phyloP scores from a whole-genome alignment of 805 yeast genomes.

The Candida alai region DNA sequence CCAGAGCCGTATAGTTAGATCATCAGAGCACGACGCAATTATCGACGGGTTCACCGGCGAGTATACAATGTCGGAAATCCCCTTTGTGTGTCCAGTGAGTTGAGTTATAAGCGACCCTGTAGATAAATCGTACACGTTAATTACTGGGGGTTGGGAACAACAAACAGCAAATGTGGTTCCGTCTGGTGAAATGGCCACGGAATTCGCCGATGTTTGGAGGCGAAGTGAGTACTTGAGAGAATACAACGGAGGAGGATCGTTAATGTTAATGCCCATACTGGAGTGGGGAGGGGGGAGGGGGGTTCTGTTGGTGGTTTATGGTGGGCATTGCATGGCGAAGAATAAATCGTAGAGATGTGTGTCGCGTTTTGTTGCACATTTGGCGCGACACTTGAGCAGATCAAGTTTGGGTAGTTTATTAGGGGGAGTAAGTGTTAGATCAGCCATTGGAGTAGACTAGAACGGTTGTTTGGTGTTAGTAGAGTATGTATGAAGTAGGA shows the following conservation, averaged over 20 bases:
- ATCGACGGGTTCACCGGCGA: conserved; percentile 64
- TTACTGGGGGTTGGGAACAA: conserved; percentile 25
- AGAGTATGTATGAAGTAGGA: too few relatives aligned
- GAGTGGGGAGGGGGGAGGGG: too few relatives aligned
- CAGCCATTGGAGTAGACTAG: too few relatives aligned
- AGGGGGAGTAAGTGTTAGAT: too few relatives aligned
- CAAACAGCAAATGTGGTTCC: conserved; percentile 54
- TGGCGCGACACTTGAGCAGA: too few relatives aligned
- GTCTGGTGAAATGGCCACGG: conserved; percentile 59
- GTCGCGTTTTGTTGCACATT: too few relatives aligned
- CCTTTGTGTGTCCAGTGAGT: conserved; percentile 58
- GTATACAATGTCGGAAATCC: conserved; percentile 75
- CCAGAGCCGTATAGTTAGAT: conserved; percentile 75
- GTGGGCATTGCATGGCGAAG: too few relatives aligned
- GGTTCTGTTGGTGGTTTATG: too few relatives aligned
- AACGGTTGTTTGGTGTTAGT: too few relatives aligned
- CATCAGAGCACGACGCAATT: conserved; percentile 85
- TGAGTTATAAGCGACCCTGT: conserved; percentile 29
- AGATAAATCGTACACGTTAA: conserved; percentile 21
- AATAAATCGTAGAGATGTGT: too few relatives aligned
- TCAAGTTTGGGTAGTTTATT: too few relatives aligned
- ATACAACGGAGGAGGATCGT: conserved; percentile 4
- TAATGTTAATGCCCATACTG: too few relatives aligned
- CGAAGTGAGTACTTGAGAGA: not conserved
- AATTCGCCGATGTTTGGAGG: conserved; percentile 22